Evolutionary conservation across 345 rosid genomes (phyloP).

Genomic region (Anacardium occidentale): DNA sequence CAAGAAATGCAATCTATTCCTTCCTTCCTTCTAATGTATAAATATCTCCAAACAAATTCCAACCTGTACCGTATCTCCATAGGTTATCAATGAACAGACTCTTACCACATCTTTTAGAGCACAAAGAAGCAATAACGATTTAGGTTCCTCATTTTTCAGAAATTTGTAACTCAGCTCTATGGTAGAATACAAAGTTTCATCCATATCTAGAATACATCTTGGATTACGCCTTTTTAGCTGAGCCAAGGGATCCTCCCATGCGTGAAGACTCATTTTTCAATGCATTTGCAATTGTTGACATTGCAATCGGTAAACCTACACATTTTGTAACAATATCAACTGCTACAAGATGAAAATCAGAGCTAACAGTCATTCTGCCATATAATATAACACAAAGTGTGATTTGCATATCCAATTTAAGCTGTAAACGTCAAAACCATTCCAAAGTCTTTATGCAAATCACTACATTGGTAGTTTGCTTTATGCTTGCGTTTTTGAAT

Average conservation of each 20-base stretch:
- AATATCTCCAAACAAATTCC: constrained; percentile 16
- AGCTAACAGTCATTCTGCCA: background rate
- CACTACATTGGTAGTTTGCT: too few species aligned
- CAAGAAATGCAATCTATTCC: background rate
- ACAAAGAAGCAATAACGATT: background rate
- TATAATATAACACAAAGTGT: too few species aligned
- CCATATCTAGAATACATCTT: background rate
- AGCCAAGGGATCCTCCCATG: constrained; percentile 15
- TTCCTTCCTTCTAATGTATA: constrained; percentile 4
- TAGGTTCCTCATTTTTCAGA: background rate
- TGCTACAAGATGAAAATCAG: background rate
- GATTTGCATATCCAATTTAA: too few species aligned
- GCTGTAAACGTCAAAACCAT: too few species aligned
- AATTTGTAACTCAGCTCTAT: background rate
- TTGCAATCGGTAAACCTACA: constrained; percentile 19
- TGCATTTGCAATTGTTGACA: constrained; percentile 16
- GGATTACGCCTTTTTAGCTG: background rate
- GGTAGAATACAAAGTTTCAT: background rate
- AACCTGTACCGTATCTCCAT: constrained; percentile 19
- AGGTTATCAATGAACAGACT: background rate
- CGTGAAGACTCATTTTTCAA: background rate
- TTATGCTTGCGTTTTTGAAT: too few species aligned
- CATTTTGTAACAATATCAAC: constrained; percentile 10
- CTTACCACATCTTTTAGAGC: background rate
- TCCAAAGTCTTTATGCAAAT: too few species aligned